Evolutionary conservation across 257 asterid species (phyloP).

Genomic region (Solanum tarapatanum): DNA sequence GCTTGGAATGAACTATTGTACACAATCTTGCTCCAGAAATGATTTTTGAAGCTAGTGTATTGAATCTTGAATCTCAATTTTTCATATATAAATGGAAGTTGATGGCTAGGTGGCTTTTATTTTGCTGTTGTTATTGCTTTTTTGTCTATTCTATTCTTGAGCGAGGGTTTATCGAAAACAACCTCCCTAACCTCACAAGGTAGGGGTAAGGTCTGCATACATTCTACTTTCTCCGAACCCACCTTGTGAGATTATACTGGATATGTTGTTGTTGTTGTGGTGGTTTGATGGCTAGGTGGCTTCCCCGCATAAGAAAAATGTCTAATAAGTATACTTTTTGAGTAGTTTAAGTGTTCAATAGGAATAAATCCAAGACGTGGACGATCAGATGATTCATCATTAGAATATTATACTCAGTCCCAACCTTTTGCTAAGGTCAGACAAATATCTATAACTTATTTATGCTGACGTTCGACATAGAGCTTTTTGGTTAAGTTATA

Average conservation of each 20-base stretch:
- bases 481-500: too few relatives aligned
- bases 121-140: neutral
- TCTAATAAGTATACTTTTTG: neutral
- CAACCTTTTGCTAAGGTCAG: neutral
- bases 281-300: neutral
- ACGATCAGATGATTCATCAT: too few relatives aligned
- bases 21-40: constrained; percentile 10
- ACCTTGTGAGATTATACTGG: neutral
- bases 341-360: neutral
- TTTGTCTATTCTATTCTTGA: neutral
- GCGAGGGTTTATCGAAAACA: neutral
- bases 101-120: neutral
- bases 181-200: neutral
- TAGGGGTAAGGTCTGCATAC: neutral
- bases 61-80: neutral
- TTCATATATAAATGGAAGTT: neutral
- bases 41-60: neutral
- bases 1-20: constrained; percentile 54
- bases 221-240: neutral
- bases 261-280: neutral
- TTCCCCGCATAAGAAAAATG: neutral
- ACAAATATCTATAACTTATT: neutral
- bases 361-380: neutral
- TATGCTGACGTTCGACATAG: neutral
- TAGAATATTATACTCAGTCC: neutral